phyloP scores from a whole-genome alignment of 2,329 filamentous ascomycete species.

The Tolypocladium album region DNA sequence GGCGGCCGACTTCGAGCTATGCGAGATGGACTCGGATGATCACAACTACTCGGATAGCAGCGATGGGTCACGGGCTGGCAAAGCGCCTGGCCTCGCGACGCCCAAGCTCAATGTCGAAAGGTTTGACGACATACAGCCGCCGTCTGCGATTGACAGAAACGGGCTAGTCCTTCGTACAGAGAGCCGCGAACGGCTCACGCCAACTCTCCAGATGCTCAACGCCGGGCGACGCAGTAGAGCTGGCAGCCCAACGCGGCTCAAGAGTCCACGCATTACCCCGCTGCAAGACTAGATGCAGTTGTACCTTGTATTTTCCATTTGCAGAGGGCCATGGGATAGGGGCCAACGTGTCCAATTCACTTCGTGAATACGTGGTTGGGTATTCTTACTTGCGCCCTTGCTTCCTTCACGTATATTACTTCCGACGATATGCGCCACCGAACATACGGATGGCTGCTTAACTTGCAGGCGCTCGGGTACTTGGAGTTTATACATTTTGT shows the following conservation, averaged over 20 bases:
- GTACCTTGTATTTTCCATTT: neutral
- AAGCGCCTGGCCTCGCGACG: slow-evolving; percentile 57
- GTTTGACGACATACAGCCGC: slow-evolving; percentile 34
- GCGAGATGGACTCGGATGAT: slow-evolving; percentile 52
- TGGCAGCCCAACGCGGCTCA: slow-evolving; percentile 46
- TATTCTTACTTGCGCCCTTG: neutral
- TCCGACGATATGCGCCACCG: neutral
- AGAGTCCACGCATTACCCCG: slow-evolving; percentile 45
- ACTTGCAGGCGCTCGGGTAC: neutral
- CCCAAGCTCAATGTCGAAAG: slow-evolving; percentile 47
- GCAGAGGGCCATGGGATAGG: slow-evolving; percentile 5
- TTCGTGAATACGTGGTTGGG: neutral
- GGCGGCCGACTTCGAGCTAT: slow-evolving; percentile 68
- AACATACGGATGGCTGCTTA: neutral
- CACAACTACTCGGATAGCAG: slow-evolving; percentile 54
- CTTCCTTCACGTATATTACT: neutral
- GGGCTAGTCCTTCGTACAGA: slow-evolving; percentile 76
- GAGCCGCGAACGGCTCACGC: slow-evolving; percentile 66
- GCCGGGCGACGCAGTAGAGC: slow-evolving; percentile 47
- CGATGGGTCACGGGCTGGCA: slow-evolving; percentile 43
- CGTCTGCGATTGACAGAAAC: slow-evolving; percentile 48
- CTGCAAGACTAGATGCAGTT: slow-evolving; percentile 27
- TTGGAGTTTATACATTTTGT: neutral
- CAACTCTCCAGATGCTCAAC: slow-evolving; percentile 41
- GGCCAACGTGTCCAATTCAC: neutral